Evolutionary conservation across 208 protist species (phyloP), one percentile per base, ranked within the genome.

Genomic region (Wallacemonas sp.): DNA sequence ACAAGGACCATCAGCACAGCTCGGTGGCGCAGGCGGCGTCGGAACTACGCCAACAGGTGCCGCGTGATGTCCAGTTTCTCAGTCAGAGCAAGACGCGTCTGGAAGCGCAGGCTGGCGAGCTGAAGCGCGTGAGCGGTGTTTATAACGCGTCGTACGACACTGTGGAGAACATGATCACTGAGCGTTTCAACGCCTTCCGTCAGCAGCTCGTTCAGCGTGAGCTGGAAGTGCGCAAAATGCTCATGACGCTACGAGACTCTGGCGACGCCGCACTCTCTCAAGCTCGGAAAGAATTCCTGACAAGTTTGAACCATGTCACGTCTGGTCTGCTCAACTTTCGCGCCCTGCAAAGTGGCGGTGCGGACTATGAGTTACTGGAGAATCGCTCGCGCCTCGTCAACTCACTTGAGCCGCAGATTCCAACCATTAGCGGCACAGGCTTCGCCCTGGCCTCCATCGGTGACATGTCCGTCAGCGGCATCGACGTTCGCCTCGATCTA

Each of bases 171-270:
- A 45, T 81, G 19, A 67, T 94, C 32, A 83, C 82, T 0, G 83
- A 92, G 55, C 81, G 85, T 19, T 94, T 94, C 64, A 79, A 77
- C 21, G 34, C 69, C 3, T 90, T 88, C 50, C 68, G 69, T 36
- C 80, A 89, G 64, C 85, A 89, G 60, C 64, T 94, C 24, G 68
- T 84, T 61, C 80, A 92, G 63, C 73, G 71, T 8, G 89, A 94
- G 68, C 50, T 84, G 19, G 89, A 90, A 33, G 59, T 83, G 10
- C 82, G 82, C 27, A 75, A 78, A 36, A 65, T 38, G 15, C 72
- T 94, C 37, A 61, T 75, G 15, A 68, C 74, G 10, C 63, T 94
- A 21, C 76, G 83, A 12, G 83, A 85, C 26, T 71, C 78, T 6
- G 89, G 89, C 10, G 83, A 94, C 55, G 72, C 65, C 2, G 52